Evolutionary conservation across 306 rosid species (phyloP), one percentile per base, ranked within the genome.

Genomic region (Begonia peltatifolia): DNA sequence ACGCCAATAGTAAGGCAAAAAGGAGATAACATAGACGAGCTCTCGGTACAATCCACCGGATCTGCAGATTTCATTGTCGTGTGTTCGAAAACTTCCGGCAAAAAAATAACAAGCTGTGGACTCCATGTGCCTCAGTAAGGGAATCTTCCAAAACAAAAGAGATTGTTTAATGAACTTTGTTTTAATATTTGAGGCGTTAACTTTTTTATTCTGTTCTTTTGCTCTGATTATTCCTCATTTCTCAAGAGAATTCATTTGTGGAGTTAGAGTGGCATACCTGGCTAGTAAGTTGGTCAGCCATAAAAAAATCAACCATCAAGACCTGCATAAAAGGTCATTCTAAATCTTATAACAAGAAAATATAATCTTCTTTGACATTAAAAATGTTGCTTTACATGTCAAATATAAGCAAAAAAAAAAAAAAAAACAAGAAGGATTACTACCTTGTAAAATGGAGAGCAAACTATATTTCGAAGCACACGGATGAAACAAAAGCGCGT

Each of bases 241-340:
- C 23, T 20, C 23, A 20, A 20, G 23, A 20, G 38, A 30, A 30
- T 7, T 5, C 38, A 30, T 30, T 30, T 5, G 38, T 30, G 2
- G 14, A 44, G 6, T 44, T 44, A 44, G 6, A 11, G 48, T 3
- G 12, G 48, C 14, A 36, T 59, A 92, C 99, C 96, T 92, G 99
- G 60, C 99, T 92, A 55, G 96, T 86, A 49, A 92, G 84, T 59
- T 92, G 99, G 66, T 92, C 99, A 62, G 96, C 99, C 99, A 92
- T 79, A 55, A 86, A 92, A 70, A 78, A 77, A 54, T 92, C 99
- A 22, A 86, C 99, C 49, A 86, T 42, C 54, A 72, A 42, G 79
- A 86, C 94, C 99, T 92, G 71, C 41, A 57, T 5, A 60, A 14
- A 9, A 15, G 9, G 9, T 14, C 42, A 12, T 22, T 25, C 48